Conservation (phyloP, 129 eudicot species). For the Glebionis coronaria region DNA sequence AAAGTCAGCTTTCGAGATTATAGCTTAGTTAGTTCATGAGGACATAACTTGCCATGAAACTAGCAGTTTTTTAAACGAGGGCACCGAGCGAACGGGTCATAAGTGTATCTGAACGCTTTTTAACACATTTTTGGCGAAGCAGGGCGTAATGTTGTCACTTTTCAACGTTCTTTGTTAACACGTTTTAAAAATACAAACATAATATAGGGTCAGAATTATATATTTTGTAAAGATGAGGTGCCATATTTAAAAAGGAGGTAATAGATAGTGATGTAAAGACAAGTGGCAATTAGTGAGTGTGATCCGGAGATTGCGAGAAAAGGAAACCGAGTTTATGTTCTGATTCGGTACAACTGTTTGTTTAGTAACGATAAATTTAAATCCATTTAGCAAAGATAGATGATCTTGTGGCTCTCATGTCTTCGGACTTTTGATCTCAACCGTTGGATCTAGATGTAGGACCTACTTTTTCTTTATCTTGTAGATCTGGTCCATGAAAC, state of each 20-base stretch:
- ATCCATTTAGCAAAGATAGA: slow-evolving; percentile 23
- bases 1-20: too few relatives aligned
- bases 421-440: not conserved
- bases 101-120: too few relatives aligned
- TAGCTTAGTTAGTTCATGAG: too few relatives aligned
- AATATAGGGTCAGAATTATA: slow-evolving; percentile 1
- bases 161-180: too few relatives aligned
- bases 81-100: too few relatives aligned
- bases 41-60: too few relatives aligned
- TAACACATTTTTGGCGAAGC: not conserved
- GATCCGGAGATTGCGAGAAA: slow-evolving; percentile 59
- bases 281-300: slow-evolving; percentile 40
- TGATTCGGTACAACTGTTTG: slow-evolving; percentile 35
- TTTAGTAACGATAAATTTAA: slow-evolving; percentile 32
- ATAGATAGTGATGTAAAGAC: slow-evolving; percentile 30
- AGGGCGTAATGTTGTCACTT: too few relatives aligned
- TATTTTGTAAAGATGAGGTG: not conserved
- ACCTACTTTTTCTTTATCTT: not conserved
- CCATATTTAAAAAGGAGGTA: not conserved
- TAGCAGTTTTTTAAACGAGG: too few relatives aligned
- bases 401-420: slow-evolving; percentile 17
- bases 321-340: slow-evolving; percentile 34
- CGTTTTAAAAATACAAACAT: not conserved
- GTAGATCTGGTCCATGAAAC: slow-evolving; percentile 19
- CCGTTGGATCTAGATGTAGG: slow-evolving; percentile 19